Evolutionary conservation across 1,284 basidiomycete genomes (phyloP).

Genomic region (Pterulicium gracile): DNA sequence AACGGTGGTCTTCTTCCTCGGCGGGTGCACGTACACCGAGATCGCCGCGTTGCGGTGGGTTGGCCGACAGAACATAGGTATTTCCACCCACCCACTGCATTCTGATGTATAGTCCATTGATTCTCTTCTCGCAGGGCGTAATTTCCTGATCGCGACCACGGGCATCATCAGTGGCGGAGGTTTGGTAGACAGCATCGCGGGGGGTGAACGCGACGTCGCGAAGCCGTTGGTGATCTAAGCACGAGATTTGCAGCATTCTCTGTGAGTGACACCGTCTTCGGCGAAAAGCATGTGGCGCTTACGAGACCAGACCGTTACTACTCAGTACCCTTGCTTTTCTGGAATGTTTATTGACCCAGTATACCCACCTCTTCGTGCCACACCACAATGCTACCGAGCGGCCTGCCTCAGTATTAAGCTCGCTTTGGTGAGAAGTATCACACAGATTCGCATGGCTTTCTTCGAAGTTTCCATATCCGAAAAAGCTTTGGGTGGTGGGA

Average conservation of each 20-base stretch:
- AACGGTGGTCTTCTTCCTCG: slow-evolving; percentile 96
- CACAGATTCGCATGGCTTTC: too few species aligned
- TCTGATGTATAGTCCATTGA: slow-evolving; percentile 5
- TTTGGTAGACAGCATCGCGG: slow-evolving; percentile 59
- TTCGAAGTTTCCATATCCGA: too few species aligned
- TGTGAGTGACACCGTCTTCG: too few species aligned
- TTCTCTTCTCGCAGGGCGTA: slow-evolving; percentile 47
- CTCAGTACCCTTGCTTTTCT: too few species aligned
- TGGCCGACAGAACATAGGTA: slow-evolving; percentile 70
- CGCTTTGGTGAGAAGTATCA: too few species aligned
- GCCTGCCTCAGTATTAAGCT: too few species aligned
- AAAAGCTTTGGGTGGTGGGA: neutral
- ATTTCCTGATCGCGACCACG: slow-evolving; percentile 83
- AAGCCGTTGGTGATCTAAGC: neutral
- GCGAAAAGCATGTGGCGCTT: too few species aligned
- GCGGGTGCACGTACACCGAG: slow-evolving; percentile 96
- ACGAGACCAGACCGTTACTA: too few species aligned
- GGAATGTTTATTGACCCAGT: too few species aligned
- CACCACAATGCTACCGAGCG: too few species aligned
- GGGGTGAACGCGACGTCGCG: slow-evolving; percentile 13
- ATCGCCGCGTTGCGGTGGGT: slow-evolving; percentile 92
- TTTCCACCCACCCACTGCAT: slow-evolving; percentile 14
- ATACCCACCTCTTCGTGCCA: too few species aligned
- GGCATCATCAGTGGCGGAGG: slow-evolving; percentile 74
- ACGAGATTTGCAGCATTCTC: too few species aligned